These are phyloP conservation scores for Amphibolis antarctica DNA, from an alignment of 106 monocot species.

Conservation along the genomic window DNA sequence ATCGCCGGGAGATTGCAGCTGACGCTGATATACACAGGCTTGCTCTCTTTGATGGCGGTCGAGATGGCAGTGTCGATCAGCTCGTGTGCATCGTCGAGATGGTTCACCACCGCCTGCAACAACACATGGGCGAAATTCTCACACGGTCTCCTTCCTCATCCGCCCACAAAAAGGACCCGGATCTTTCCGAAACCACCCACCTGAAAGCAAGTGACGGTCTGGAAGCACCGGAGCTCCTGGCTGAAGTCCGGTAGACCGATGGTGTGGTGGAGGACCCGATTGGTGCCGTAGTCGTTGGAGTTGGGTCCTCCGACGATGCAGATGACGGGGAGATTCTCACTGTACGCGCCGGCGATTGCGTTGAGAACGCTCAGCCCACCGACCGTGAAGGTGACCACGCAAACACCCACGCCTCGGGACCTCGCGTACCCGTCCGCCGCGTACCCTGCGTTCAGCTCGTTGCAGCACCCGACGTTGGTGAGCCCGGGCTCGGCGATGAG, in stretches of 20 bases:
- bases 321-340: slow-evolving; percentile 24
- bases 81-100: slow-evolving; percentile 16
- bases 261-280: slow-evolving; percentile 35
- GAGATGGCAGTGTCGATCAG: slow-evolving; percentile 16
- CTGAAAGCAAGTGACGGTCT: slow-evolving; percentile 35
- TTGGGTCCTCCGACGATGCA: slow-evolving; percentile 26
- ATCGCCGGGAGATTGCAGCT: slow-evolving; percentile 16
- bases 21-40: slow-evolving; percentile 13
- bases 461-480: slow-evolving; percentile 27
- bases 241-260: slow-evolving; percentile 31
- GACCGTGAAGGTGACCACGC: slow-evolving; percentile 28
- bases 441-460: slow-evolving; percentile 34
- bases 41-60: slow-evolving; percentile 13
- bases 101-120: slow-evolving; percentile 12
- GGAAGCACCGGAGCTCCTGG: slow-evolving; percentile 42
- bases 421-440: slow-evolving; percentile 28
- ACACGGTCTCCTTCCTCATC: no score
- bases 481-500: slow-evolving; percentile 30
- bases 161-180: no score
- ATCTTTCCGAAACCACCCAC: neutral
- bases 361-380: slow-evolving; percentile 32
- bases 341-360: slow-evolving; percentile 27
- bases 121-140: neutral
- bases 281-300: slow-evolving; percentile 36
- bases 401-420: slow-evolving; percentile 20